phyloP scores from a whole-genome alignment of 352 stramenopile genomes.

The Globisporangium cederbergense region DNA sequence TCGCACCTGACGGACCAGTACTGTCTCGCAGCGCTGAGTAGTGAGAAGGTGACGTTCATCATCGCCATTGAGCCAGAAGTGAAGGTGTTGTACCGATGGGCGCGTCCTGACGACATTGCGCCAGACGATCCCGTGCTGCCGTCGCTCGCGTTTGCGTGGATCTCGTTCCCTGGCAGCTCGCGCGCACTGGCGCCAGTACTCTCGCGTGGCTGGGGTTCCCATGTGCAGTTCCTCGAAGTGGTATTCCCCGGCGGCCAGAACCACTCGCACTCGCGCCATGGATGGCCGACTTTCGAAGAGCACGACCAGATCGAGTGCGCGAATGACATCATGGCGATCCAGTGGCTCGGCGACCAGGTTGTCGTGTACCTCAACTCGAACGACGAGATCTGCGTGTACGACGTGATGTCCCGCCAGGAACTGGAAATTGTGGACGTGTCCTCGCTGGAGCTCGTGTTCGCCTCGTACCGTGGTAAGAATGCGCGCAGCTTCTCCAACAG shows the following conservation, averaged over 20 bases:
- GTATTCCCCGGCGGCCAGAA: conserved; percentile 73
- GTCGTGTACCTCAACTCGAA: conserved; percentile 93
- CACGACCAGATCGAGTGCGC: conserved; percentile 90
- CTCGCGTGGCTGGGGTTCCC: conserved; percentile 91
- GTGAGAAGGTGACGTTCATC: conserved; percentile 94
- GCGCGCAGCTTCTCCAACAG: conserved; percentile 79
- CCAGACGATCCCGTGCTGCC: conserved; percentile 81
- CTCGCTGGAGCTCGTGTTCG: conserved; percentile 91
- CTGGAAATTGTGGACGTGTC: conserved; percentile 94
- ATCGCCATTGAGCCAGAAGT: conserved; percentile 94
- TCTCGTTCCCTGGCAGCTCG: conserved; percentile 83
- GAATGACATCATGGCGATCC: conserved; percentile 90
- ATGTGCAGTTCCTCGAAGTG: conserved; percentile 91
- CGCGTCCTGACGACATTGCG: conserved; percentile 69
- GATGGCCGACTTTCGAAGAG: conserved; percentile 93
- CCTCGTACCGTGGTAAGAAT: conserved; percentile 87
- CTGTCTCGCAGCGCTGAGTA: conserved; percentile 75
- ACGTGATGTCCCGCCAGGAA: conserved; percentile 95
- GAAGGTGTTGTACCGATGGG: conserved; percentile 93
- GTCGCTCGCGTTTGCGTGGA: conserved; percentile 94
- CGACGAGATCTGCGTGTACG: conserved; percentile 95
- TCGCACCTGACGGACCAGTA: conserved; percentile 85
- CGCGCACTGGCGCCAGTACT: conserved; percentile 88
- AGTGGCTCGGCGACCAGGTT: conserved; percentile 95
- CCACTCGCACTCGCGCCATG: conserved; percentile 77